Conservation (phyloP, 192 early-diverging fungal species). For the Coemansia sp. region DNA sequence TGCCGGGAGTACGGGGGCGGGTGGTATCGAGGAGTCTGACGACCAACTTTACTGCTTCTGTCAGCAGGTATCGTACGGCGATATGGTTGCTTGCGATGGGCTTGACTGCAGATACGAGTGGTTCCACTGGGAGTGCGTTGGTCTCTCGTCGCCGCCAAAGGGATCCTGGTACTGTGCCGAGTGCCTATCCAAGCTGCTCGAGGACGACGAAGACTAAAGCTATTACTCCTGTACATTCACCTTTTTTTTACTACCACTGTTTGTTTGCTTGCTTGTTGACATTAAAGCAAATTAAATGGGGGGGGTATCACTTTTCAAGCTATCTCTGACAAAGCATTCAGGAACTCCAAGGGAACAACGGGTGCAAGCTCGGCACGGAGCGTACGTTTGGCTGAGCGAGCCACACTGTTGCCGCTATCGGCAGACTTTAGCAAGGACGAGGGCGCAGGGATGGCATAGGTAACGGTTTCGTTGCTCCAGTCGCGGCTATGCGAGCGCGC, state of each 20-base stretch:
- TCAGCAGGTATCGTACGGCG: constrained; percentile 55
- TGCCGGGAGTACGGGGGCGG: not conserved
- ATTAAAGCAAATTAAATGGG: not conserved
- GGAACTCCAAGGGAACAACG: constrained; percentile 44
- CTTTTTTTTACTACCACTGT: not conserved
- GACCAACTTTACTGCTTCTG: constrained; percentile 58
- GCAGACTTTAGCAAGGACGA: not conserved
- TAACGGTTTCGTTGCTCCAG: constrained; percentile 52
- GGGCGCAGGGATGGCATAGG: not conserved
- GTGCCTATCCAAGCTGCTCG: constrained; percentile 45
- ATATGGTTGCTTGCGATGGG: constrained; percentile 59
- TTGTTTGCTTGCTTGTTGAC: not conserved
- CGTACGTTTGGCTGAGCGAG: not conserved
- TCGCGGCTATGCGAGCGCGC: constrained; percentile 24
- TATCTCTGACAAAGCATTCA: constrained; percentile 28
- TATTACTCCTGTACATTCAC: not conserved
- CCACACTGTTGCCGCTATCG: not conserved
- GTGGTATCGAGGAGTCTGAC: constrained; percentile 52
- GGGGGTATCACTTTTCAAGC: constrained; percentile 4
- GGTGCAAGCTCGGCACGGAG: constrained; percentile 34
- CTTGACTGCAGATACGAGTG: constrained; percentile 54
- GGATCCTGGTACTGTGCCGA: constrained; percentile 59
- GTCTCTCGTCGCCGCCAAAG: constrained; percentile 53
- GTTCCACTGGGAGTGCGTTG: constrained; percentile 62
- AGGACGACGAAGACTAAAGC: constrained; percentile 27